Evolutionary conservation across 2,329 filamentous ascomycete species (phyloP).

Genomic region (Ophiostoma ulmi): DNA sequence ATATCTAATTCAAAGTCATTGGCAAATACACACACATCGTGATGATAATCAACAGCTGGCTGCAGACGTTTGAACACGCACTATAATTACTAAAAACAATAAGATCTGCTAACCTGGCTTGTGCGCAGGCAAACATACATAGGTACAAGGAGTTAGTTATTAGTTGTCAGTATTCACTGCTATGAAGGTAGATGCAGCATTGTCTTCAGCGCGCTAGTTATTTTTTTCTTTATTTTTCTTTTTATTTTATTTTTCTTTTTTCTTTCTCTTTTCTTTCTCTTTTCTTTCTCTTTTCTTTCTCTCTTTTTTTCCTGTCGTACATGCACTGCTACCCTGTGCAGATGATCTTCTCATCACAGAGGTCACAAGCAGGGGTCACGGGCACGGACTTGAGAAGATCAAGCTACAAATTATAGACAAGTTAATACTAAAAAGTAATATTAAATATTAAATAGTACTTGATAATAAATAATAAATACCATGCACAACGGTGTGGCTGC

Average conservation of each 20-base stretch:
- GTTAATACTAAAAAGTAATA: not conserved
- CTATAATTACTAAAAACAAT: not conserved
- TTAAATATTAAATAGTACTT: not conserved
- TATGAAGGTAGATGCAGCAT: not conserved
- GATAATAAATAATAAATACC: not conserved
- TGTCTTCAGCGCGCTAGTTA: not conserved
- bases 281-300: not conserved
- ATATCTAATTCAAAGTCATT: too few relatives aligned
- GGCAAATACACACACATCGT: not conserved
- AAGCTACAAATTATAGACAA: not conserved
- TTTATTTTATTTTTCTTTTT: not conserved
- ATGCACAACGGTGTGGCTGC: constrained; percentile 1
- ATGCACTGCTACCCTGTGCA: not conserved
- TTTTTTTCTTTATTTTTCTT: not conserved
- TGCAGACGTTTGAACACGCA: not conserved
- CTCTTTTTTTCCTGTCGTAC: not conserved
- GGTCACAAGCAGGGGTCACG: not conserved
- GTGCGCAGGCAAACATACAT: not conserved
- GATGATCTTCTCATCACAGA: not conserved
- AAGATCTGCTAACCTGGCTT: not conserved
- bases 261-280: not conserved
- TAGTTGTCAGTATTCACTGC: not conserved
- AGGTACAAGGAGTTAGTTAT: not conserved
- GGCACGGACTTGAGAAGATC: not conserved
- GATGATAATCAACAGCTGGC: not conserved